phyloP scores from a whole-genome alignment of 176 grass and related monocot species.

The bread wheat (Triticum aestivum) region IWGSC_CS_RefSeq_v2.1 NC_057797.1:378958786-378959285 shows the following conservation, averaged over 20 bases:
- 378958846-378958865: slow-evolving; percentile 84
- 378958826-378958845: slow-evolving; percentile 61
- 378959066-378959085: slow-evolving; percentile 69
- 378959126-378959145: slow-evolving; percentile 25
- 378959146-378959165: slow-evolving; percentile 68
- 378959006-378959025: slow-evolving; percentile 69
- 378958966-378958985: slow-evolving; percentile 74
- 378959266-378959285: slow-evolving; percentile 64
- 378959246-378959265: slow-evolving; percentile 75
- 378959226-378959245: slow-evolving; percentile 60
- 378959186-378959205: slow-evolving; percentile 81
- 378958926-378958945: slow-evolving; percentile 77
- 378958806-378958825: slow-evolving; percentile 70
- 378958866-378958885: slow-evolving; percentile 98
- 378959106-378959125: neutral
- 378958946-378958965: slow-evolving; percentile 74
- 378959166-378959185: slow-evolving; percentile 73
- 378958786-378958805: slow-evolving; percentile 88
- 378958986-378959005: slow-evolving; percentile 88
- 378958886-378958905: slow-evolving; percentile 38
- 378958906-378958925: slow-evolving; percentile 70
- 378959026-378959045: slow-evolving; percentile 65
- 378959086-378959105: slow-evolving; percentile 91
- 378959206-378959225: slow-evolving; percentile 72
- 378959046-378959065: slow-evolving; percentile 51